Evolutionary conservation across 352 stramenopile species (phyloP), one percentile per base, ranked within the genome.

Genomic region (Pythium chondricola): DNA sequence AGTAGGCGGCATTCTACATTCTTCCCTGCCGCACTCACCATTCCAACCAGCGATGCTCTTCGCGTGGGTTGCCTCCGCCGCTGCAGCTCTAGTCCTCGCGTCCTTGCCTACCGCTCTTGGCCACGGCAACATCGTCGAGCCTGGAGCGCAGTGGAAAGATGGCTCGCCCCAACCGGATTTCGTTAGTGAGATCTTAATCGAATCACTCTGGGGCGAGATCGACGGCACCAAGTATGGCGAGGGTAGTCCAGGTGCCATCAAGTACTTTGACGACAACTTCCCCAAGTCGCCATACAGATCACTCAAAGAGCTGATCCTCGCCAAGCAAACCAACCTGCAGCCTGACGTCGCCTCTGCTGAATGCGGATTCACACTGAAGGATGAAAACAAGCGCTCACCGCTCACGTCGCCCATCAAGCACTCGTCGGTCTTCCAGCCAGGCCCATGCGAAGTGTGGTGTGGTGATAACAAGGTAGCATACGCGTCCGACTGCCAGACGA

Each of bases 401-500:
- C 47, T 81, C 36, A 61, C 69, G 4, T 51, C 66, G 4, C 38
- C 66, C 43, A 37, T 83, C 25, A 67, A 48, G 33, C 67, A 66
- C 60, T 65, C 66, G 20, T 59, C 64, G 0, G 83, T 85, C 56
- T 70, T 63, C 1, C 76, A 88, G 55, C 56, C 61, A 0, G 71
- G 74, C 9, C 69, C 67, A 18, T 88, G 76, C 37, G 73, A 88
- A 36, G 51, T 74, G 27, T 85, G 71, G 69, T 79, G 69, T 41
- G 73, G 71, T 50, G 58, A 80, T 39, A 67, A 49, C 35, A 74
- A 74, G 37, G 45, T 88, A 24, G 43, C 65, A 20, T 77, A 67
- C 31, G 65, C 69, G 29, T 43, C 68, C 30, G 55, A 88, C 43
- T 88, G 76, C 52, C 53, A 59, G 26, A 60, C 36, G 6, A 67